Conservation (phyloP, 2,329 filamentous ascomycete species). For the Penicillium sp. region DNA sequence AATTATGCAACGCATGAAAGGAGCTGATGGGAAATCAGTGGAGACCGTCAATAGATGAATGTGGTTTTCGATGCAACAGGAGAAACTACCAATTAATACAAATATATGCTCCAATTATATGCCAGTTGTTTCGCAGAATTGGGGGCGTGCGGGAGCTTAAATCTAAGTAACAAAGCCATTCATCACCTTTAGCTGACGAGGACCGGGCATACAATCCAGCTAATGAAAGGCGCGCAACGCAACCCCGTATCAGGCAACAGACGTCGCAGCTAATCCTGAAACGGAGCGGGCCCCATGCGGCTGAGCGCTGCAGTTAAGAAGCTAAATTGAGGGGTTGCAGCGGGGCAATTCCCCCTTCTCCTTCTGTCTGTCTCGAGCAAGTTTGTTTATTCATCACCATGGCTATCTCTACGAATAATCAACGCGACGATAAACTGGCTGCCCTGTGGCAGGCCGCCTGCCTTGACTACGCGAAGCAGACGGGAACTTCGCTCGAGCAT, state of each 20-base stretch:
- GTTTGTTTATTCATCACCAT: neutral
- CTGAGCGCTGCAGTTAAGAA: neutral
- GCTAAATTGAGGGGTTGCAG: neutral
- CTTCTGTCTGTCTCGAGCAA: neutral
- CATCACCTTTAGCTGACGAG: no score
- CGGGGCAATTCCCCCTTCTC: neutral
- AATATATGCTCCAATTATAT: no score
- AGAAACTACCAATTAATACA: no score
- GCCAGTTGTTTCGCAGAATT: no score
- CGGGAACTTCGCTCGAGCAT: neutral
- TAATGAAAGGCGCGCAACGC: neutral
- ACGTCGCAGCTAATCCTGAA: neutral
- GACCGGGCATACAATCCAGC: no score
- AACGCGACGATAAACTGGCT: neutral
- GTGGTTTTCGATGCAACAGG: no score
- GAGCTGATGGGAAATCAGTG: neutral
- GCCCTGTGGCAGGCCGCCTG: conserved; percentile 10
- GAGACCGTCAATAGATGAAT: no score
- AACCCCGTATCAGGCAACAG: neutral
- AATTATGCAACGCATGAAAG: neutral
- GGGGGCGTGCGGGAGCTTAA: no score
- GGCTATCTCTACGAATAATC: neutral
- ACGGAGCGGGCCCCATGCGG: neutral
- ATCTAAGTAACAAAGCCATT: no score
- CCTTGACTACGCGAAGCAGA: conserved; percentile 6